These are phyloP conservation scores for Beta lomatogona DNA, from an alignment of 179 eudicot species.

Conservation along the genomic window DNA sequence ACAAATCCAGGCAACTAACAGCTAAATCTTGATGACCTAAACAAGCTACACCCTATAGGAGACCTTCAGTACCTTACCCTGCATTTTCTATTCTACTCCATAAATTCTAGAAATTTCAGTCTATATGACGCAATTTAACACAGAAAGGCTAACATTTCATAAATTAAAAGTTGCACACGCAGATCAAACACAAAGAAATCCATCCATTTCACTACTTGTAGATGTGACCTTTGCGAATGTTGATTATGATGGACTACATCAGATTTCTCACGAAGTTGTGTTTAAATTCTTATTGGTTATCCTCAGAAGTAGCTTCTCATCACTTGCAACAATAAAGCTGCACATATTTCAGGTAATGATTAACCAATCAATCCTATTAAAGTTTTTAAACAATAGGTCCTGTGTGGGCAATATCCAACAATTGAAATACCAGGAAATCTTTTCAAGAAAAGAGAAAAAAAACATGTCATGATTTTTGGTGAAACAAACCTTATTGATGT, in stretches of 20 bases:
- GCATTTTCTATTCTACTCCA: not conserved
- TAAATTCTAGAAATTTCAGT: not conserved
- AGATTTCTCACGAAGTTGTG: not conserved
- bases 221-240: not conserved
- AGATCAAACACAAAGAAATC: not conserved
- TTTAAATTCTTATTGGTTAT: not conserved
- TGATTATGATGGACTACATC: not conserved
- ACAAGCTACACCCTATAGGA: not conserved
- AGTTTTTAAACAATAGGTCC: not conserved
- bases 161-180: not conserved
- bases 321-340: not conserved
- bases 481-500: too few relatives aligned
- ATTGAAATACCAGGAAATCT: too few relatives aligned
- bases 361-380: not conserved
- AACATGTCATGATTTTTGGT: too few relatives aligned
- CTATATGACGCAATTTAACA: not conserved
- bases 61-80: not conserved
- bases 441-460: too few relatives aligned
- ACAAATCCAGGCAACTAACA: not conserved
- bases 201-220: not conserved
- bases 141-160: not conserved
- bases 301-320: not conserved
- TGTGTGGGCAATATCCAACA: not conserved
- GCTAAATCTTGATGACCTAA: not conserved
- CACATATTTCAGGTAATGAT: not conserved